Conservation (phyloP, 352 stramenopile genomes). For the Plasmopara halstedii region DNA sequence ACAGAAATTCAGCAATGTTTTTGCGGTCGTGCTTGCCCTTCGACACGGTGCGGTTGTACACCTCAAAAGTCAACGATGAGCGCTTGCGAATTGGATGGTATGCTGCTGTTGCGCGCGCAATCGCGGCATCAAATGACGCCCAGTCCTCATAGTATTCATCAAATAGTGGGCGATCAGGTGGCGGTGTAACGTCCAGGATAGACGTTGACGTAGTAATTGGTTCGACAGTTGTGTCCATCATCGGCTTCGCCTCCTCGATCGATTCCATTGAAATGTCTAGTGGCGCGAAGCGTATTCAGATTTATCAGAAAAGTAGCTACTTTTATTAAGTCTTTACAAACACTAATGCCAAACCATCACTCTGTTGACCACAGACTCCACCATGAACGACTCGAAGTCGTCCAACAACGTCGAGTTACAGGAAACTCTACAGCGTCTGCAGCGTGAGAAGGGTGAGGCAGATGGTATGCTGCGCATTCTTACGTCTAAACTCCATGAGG, state of each 20-base stretch:
- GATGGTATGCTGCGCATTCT: slow-evolving; percentile 52
- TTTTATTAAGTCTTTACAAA: slow-evolving; percentile 5
- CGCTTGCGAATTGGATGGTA: slow-evolving; percentile 78
- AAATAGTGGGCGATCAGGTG: slow-evolving; percentile 34
- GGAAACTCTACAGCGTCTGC: slow-evolving; percentile 27
- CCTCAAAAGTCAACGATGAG: slow-evolving; percentile 76
- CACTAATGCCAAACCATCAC: slow-evolving; percentile 3
- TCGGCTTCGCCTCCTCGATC: slow-evolving; percentile 18
- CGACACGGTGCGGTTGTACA: slow-evolving; percentile 83
- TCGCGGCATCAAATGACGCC: slow-evolving; percentile 52
- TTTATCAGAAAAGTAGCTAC: slow-evolving; percentile 3
- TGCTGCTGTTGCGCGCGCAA: slow-evolving; percentile 46
- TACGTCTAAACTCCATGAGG: slow-evolving; percentile 32
- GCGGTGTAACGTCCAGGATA: background rate
- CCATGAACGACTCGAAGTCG: slow-evolving; percentile 4
- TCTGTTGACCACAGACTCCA: background rate
- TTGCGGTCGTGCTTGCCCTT: slow-evolving; percentile 74
- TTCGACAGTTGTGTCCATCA: slow-evolving; percentile 2
- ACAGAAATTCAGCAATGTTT: slow-evolving; percentile 64
- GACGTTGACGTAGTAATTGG: background rate
- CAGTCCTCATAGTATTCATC: slow-evolving; percentile 74
- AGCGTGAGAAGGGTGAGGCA: slow-evolving; percentile 43
- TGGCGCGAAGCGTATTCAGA: slow-evolving; percentile 1
- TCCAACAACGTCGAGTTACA: slow-evolving; percentile 16
- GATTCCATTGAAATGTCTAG: slow-evolving; percentile 15